These are phyloP conservation scores for Calonectria fujianensis DNA, from an alignment of 2,329 filamentous ascomycete species.

Conservation along the genomic window DNA sequence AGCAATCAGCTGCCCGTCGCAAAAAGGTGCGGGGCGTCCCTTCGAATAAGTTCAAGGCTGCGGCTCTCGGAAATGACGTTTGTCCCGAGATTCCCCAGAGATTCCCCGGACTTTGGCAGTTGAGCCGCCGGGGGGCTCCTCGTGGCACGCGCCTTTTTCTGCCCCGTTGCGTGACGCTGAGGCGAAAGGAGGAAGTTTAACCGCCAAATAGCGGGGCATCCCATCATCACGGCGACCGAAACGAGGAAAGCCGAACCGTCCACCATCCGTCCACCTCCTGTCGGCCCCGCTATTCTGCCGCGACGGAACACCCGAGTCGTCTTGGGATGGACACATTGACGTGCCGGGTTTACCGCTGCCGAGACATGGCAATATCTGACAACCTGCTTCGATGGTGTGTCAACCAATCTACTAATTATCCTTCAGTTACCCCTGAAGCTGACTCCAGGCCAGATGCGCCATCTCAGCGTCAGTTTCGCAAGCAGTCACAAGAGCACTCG, in stretches of 20 bases:
- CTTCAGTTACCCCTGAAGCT: too few relatives aligned
- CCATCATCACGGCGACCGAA: not conserved
- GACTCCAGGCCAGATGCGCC: too few relatives aligned
- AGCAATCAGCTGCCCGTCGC: not conserved
- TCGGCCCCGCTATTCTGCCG: not conserved
- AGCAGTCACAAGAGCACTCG: not conserved
- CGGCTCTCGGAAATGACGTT: not conserved
- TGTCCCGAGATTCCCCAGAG: not conserved
- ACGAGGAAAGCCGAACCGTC: not conserved
- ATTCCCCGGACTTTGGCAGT: not conserved
- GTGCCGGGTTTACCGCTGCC: not conserved
- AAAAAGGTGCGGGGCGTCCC: not conserved
- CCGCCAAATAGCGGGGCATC: not conserved
- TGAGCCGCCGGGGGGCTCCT: too few relatives aligned
- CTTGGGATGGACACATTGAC: not conserved
- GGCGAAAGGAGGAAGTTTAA: not conserved
- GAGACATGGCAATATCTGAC: not conserved
- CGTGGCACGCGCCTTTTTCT: not conserved
- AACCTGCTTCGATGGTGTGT: not conserved
- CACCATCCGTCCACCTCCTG: not conserved
- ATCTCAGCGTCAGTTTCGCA: too few relatives aligned
- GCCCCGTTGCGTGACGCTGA: not conserved
- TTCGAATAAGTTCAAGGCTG: not conserved
- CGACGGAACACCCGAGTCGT: not conserved
- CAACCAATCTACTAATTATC: too few relatives aligned